Percentiles rank a stretch among this genome's conserved stretches.
Conservation (phyloP, 2,329 filamentous ascomycete species). For the Sarocladiaceae sp. region DNA sequence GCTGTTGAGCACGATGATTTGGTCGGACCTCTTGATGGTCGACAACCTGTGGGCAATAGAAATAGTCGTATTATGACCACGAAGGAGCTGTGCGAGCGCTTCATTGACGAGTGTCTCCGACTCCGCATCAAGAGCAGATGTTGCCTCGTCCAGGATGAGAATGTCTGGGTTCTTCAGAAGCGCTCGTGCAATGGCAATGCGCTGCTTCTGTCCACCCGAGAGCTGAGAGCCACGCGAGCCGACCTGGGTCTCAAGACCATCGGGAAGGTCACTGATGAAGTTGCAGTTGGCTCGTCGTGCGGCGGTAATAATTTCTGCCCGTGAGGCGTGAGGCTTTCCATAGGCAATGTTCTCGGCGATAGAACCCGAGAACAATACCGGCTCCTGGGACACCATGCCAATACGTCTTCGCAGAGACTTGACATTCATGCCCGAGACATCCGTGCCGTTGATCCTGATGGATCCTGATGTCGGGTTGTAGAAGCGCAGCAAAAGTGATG, state of each 20-base stretch:
- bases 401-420: constrained; percentile 91
- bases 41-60: constrained; percentile 94
- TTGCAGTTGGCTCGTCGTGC: constrained; percentile 91
- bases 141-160: constrained; percentile 92
- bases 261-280: constrained; percentile 95
- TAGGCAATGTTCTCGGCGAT: constrained; percentile 91
- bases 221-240: constrained; percentile 90
- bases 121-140: constrained; percentile 91
- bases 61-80: constrained; percentile 91
- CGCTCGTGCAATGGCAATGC: constrained; percentile 93
- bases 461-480: constrained; percentile 76
- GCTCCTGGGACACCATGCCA: constrained; percentile 92
- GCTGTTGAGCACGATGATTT: constrained; percentile 83
- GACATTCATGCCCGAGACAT: constrained; percentile 82
- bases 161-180: constrained; percentile 96
- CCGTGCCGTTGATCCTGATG: constrained; percentile 79
- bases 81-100: constrained; percentile 74
- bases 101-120: constrained; percentile 95
- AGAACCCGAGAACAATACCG: constrained; percentile 82
- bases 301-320: constrained; percentile 78
- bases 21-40: constrained; percentile 93
- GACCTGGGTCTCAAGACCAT: constrained; percentile 90
- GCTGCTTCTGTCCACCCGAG: constrained; percentile 94
- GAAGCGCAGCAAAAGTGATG: constrained; percentile 85
- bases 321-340: constrained; percentile 73